These are phyloP conservation scores for Phytomonas francai DNA, from an alignment of 208 protist genomes.

Conservation along the genomic window DNA sequence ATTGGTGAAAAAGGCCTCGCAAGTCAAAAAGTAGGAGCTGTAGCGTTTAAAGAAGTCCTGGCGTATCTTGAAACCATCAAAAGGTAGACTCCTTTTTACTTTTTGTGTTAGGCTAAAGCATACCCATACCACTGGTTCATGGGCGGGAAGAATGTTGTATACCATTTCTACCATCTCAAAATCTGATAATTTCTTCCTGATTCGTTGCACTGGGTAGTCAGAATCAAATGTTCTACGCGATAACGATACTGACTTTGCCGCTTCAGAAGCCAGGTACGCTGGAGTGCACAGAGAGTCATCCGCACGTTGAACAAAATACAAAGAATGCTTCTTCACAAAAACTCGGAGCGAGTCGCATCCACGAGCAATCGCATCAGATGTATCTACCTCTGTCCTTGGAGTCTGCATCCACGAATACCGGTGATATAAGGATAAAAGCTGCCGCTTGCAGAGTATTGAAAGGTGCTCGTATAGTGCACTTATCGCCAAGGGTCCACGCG, in stretches of 20 bases:
- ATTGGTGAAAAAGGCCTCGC: slow-evolving; percentile 20
- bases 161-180: slow-evolving; percentile 21
- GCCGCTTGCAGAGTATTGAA: slow-evolving; percentile 13
- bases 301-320: slow-evolving; percentile 40
- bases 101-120: slow-evolving; percentile 8
- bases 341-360: slow-evolving; percentile 6
- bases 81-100: neutral
- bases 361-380: neutral
- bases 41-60: slow-evolving; percentile 23
- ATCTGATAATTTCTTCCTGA: slow-evolving; percentile 15
- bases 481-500: slow-evolving; percentile 21
- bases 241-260: neutral
- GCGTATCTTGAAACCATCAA: neutral
- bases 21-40: slow-evolving; percentile 10
- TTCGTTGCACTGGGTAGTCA: neutral
- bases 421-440: slow-evolving; percentile 27
- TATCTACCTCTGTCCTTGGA: neutral
- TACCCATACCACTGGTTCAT: slow-evolving; percentile 21
- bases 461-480: slow-evolving; percentile 25
- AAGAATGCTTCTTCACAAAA: slow-evolving; percentile 61
- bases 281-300: slow-evolving; percentile 42
- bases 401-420: neutral
- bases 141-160: slow-evolving; percentile 20
- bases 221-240: neutral
- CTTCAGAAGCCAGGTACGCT: slow-evolving; percentile 8